Conservation (phyloP, 2,329 filamentous ascomycete species). For the Aspergillus fischeri region DNA sequence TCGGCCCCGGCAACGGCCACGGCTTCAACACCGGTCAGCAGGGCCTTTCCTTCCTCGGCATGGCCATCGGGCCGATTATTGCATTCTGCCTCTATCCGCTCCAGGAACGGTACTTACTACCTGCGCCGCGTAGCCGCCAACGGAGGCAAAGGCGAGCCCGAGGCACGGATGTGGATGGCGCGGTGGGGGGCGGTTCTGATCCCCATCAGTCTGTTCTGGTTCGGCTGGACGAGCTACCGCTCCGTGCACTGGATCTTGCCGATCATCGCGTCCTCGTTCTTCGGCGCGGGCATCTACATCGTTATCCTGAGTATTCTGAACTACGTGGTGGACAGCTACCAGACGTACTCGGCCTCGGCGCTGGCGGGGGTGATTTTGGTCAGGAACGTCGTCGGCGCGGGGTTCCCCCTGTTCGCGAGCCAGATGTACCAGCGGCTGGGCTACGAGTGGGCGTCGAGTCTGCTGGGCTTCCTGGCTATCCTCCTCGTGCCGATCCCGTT, state of each 20-base stretch:
- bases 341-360: slow-evolving; percentile 66
- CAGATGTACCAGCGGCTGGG: slow-evolving; percentile 36
- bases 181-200: slow-evolving; percentile 57
- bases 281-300: slow-evolving; percentile 67
- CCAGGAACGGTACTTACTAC: slow-evolving; percentile 38
- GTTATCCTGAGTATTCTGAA: slow-evolving; percentile 70
- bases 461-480: slow-evolving; percentile 37
- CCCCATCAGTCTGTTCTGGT: slow-evolving; percentile 64
- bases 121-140: slow-evolving; percentile 40
- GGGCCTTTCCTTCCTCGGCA: slow-evolving; percentile 55
- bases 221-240: slow-evolving; percentile 62
- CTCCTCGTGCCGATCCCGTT: slow-evolving; percentile 36
- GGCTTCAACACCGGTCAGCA: slow-evolving; percentile 51
- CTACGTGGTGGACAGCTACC: slow-evolving; percentile 71
- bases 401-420: slow-evolving; percentile 31
- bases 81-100: slow-evolving; percentile 54
- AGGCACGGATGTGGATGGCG: slow-evolving; percentile 64
- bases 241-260: slow-evolving; percentile 64
- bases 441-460: slow-evolving; percentile 35
- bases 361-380: slow-evolving; percentile 74
- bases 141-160: slow-evolving; percentile 53
- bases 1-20: slow-evolving; percentile 59
- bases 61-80: slow-evolving; percentile 60
- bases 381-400: slow-evolving; percentile 54
- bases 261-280: slow-evolving; percentile 60